Conservation (phyloP, 352 stramenopile species). For the Hyaloperonospora brassicae region DNA sequence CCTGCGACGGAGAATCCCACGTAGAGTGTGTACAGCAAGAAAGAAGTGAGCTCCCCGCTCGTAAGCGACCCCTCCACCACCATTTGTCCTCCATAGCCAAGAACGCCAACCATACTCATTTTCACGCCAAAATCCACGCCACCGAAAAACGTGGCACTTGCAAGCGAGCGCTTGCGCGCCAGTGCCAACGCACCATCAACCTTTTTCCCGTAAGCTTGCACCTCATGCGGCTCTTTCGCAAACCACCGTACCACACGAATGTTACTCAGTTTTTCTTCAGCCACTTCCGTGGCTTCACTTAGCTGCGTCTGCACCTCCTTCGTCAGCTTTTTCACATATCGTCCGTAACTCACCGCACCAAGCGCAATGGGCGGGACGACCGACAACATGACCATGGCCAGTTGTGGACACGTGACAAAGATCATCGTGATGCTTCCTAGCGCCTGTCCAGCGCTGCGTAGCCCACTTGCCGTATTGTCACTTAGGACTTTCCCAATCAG, state of each 20-base stretch:
- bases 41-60: constrained; percentile 88
- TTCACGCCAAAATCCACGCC: constrained; percentile 80
- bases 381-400: constrained; percentile 86
- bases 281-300: constrained; percentile 86
- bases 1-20: constrained; percentile 85
- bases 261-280: constrained; percentile 89
- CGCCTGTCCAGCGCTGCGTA: constrained; percentile 77
- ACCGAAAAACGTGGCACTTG: constrained; percentile 80
- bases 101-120: constrained; percentile 83
- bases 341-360: constrained; percentile 79
- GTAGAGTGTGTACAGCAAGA: constrained; percentile 91
- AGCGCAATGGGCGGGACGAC: constrained; percentile 90
- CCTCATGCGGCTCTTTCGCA: constrained; percentile 68
- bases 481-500: constrained; percentile 90
- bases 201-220: constrained; percentile 45
- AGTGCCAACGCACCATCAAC: constrained; percentile 55
- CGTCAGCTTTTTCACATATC: constrained; percentile 82
- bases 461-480: constrained; percentile 71
- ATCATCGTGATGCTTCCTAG: constrained; percentile 85
- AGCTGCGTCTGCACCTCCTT: constrained; percentile 86
- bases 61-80: constrained; percentile 81
- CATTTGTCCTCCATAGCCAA: constrained; percentile 90
- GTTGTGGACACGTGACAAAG: constrained; percentile 84
- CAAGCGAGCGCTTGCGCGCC: constrained; percentile 61
- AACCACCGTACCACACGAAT: constrained; percentile 91